These are phyloP conservation scores for Gossypium gossypioides DNA, from an alignment of 441 rosid genomes.

Conservation along the genomic window DNA sequence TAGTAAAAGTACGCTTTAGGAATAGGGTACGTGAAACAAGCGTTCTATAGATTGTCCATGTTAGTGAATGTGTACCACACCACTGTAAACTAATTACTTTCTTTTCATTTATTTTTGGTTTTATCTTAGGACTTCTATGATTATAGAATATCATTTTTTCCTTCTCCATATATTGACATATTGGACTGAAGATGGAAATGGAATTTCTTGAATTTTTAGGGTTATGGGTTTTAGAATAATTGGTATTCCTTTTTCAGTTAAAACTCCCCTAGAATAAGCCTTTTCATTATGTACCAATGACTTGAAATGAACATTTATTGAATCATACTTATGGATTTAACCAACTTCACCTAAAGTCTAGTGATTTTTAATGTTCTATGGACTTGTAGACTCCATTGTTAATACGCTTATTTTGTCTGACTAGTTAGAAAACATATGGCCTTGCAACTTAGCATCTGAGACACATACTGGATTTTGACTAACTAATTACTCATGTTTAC, in stretches of 20 bases:
- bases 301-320: background rate
- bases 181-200: background rate
- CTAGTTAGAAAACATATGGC: background rate
- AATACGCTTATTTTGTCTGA: background rate
- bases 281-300: background rate
- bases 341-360: too few species aligned
- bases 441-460: background rate
- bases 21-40: background rate
- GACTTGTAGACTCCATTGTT: background rate
- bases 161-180: background rate
- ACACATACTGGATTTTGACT: background rate
- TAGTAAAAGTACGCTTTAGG: background rate
- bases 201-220: background rate
- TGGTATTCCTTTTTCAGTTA: background rate
- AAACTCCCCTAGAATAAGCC: background rate
- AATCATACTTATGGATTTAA: background rate
- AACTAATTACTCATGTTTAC: conserved; percentile 15
- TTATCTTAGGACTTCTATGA: background rate
- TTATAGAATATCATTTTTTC: background rate
- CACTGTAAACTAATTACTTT: background rate
- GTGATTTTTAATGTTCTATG: background rate
- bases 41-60: background rate
- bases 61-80: background rate
- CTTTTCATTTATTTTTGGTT: background rate
- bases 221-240: background rate